These are phyloP conservation scores for Catunica adiposa DNA, from an alignment of 2,329 filamentous ascomycete species.

Conservation along the genomic window DNA sequence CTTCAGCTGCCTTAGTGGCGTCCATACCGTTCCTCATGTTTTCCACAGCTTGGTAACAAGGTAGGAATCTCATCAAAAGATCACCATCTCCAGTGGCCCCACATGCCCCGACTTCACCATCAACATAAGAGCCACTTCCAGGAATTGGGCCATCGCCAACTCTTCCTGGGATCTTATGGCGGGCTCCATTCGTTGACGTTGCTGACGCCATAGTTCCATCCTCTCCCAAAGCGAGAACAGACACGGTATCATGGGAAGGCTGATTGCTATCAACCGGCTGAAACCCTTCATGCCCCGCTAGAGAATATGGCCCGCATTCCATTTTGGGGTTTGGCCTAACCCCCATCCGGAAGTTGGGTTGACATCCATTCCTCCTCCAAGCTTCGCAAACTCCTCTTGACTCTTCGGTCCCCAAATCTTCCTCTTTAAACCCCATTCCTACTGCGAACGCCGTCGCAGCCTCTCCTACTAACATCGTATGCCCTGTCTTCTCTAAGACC, in stretches of 20 bases:
- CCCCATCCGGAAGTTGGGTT: constrained; percentile 34
- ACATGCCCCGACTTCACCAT: constrained; percentile 36
- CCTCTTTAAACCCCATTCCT: constrained; percentile 31
- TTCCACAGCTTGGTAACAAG: constrained; percentile 41
- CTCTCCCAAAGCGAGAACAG: constrained; percentile 30
- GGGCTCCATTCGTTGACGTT: constrained; percentile 39
- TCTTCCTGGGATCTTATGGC: constrained; percentile 37
- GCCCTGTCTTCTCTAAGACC: constrained; percentile 34
- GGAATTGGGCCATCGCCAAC: constrained; percentile 39
- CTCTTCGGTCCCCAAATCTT: constrained; percentile 27
- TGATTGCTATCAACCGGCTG: not conserved
- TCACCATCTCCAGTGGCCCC: constrained; percentile 41
- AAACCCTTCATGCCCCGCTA: not conserved
- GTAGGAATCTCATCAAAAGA: constrained; percentile 40
- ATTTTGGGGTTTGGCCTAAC: constrained; percentile 27
- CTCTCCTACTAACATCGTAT: constrained; percentile 36
- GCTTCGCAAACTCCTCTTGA: constrained; percentile 25
- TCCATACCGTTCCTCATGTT: constrained; percentile 32
- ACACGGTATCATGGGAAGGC: constrained; percentile 36
- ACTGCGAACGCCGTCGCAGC: constrained; percentile 36
- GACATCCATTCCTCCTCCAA: constrained; percentile 29
- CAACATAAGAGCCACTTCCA: constrained; percentile 38
- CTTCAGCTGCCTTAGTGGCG: constrained; percentile 32
- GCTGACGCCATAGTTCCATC: constrained; percentile 34
- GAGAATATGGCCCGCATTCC: constrained; percentile 31